Evolutionary conservation across 1,284 basidiomycete species (phyloP).

Genomic region (Athelia psychrophila): DNA sequence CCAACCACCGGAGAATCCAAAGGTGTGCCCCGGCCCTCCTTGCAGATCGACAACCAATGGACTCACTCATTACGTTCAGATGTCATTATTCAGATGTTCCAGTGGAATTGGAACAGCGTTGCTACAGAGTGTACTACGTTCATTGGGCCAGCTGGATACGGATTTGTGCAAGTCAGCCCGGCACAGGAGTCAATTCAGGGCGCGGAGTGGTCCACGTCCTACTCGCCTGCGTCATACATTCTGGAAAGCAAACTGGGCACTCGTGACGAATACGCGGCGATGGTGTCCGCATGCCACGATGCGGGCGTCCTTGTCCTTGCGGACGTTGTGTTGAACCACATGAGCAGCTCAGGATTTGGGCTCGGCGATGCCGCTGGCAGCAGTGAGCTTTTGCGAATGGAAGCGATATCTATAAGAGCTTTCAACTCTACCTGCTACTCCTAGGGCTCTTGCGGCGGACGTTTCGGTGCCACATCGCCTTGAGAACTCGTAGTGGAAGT

Average conservation of each 20-base stretch:
- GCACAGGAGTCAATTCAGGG: conserved; percentile 6
- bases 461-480: too few species aligned
- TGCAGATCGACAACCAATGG: too few species aligned
- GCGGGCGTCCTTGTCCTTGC: neutral
- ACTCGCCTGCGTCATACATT: conserved; percentile 21
- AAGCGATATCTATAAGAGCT: neutral
- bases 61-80: too few species aligned
- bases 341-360: too few species aligned
- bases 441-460: neutral
- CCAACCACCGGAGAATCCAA: too few species aligned
- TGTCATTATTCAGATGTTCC: neutral
- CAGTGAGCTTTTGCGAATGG: neutral
- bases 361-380: too few species aligned
- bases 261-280: conserved; percentile 9
- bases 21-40: too few species aligned
- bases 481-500: too few species aligned
- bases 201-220: conserved; percentile 23
- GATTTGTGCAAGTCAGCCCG: neutral
- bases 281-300: conserved; percentile 13
- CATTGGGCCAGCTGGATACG: conserved; percentile 1
- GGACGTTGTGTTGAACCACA: neutral
- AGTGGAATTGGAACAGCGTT: neutral
- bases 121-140: conserved; percentile 1
- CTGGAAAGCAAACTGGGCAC: conserved; percentile 15
- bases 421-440: neutral